Evolutionary conservation across 495 filamentous ascomycete genomes (phyloP), one percentile per base, ranked within the genome.

Genomic region (Penicillium steckii): DNA sequence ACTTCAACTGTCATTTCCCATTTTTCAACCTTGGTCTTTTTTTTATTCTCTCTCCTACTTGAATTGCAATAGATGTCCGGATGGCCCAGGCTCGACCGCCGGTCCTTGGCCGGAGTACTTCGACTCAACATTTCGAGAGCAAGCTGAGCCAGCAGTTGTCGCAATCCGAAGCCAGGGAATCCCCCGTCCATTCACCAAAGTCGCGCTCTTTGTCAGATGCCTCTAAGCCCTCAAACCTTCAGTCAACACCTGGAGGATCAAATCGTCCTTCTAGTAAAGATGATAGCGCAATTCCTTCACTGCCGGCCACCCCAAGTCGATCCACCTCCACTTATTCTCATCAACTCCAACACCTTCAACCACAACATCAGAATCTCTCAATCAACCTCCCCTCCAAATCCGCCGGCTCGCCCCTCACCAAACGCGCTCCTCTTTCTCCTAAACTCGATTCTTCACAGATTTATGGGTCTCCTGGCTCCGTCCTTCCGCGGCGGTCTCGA

Each of bases 401-500:
- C 44, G 65, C 76, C 29, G 75, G 64, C 46, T 77, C 83, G 18
- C 76, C 81, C n/a, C 73, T 79, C 44, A 73, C 76, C 50, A 86
- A 77, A 60, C 83, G 83, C 48, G 80, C 80, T 25, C 90, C 91
- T 53, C 79, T 93, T 50, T 94, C 89, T 2, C 92, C 92, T 8
- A 90, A 94, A 60, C 81, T 93, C 33, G 91, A 96, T 61, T 78
- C 87, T 50, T 84, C 86, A 13, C 86, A 88, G 52, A 88, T 84
- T 25, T 96, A 94, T 73, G 87, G 88, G 40, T 90, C 90, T 3
- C 85, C 87, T 13, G 77, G 82, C n/a, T 94, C 89, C 13, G 85
- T 92, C 15, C 80, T 97, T 12, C 92, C 92, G 40, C 80, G 92
- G 44, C 85, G 91, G 44, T 95, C 90, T 5, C 83, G 92, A 21